phyloP scores from a whole-genome alignment of 2,329 filamentous ascomycete genomes.

The Aspergillus luchuensis region DNA sequence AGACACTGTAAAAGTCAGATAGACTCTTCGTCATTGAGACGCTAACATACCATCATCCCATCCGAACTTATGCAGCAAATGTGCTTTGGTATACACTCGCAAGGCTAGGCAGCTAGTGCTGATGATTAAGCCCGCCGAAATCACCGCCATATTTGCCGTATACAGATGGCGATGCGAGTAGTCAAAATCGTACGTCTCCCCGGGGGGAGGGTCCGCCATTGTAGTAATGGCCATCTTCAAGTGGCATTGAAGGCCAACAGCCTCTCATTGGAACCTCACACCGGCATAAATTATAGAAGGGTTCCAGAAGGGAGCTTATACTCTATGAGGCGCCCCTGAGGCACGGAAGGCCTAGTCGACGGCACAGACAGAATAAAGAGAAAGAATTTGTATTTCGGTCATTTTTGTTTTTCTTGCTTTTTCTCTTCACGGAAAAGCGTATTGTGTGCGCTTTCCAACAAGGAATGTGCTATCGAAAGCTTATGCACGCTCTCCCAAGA shows the following conservation, averaged over 20 bases:
- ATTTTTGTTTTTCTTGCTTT: background rate
- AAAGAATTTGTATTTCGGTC: too few relatives aligned
- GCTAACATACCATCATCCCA: slow-evolving; percentile 9
- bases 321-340: background rate
- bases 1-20: background rate
- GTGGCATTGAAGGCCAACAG: background rate
- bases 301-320: background rate
- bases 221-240: background rate
- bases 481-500: too few relatives aligned
- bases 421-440: background rate
- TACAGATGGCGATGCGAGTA: slow-evolving; percentile 14
- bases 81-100: slow-evolving; percentile 15
- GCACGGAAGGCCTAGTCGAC: too few relatives aligned
- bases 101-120: slow-evolving; percentile 7
- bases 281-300: background rate
- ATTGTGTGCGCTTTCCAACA: background rate
- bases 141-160: slow-evolving; percentile 3
- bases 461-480: too few relatives aligned
- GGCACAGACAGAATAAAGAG: too few relatives aligned
- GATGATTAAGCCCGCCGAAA: slow-evolving; percentile 9
- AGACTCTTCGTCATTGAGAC: background rate
- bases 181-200: slow-evolving; percentile 16
- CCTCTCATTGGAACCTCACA: background rate
- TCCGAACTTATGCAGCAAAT: slow-evolving; percentile 11
- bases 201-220: slow-evolving; percentile 1